These are phyloP conservation scores for Babesia bovis DNA, from an alignment of 169 alveolate genomes.

Conservation along the genomic window DNA sequence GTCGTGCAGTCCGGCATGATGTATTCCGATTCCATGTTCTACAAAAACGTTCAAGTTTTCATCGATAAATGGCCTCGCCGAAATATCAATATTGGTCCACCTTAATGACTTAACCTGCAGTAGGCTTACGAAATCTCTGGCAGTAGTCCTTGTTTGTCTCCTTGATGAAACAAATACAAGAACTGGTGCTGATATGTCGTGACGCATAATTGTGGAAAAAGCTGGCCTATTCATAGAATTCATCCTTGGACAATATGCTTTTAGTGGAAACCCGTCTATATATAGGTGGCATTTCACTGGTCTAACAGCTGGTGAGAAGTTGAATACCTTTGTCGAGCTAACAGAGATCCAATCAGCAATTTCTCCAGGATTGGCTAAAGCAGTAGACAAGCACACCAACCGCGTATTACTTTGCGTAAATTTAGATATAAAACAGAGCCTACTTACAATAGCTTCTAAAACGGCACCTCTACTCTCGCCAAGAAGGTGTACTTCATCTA, in stretches of 20 bases:
- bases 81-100: conserved; percentile 18
- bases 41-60: conserved; percentile 86
- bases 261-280: conserved; percentile 89
- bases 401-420: conserved; percentile 86
- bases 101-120: conserved; percentile 40
- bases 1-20: conserved; percentile 82
- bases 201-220: conserved; percentile 74
- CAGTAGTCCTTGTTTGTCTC: conserved; percentile 98
- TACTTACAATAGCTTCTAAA: conserved; percentile 95
- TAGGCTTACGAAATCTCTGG: conserved; percentile 79
- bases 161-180: conserved; percentile 96
- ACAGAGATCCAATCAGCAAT: conserved; percentile 98
- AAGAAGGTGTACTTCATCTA: conserved; percentile 98
- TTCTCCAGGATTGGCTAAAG: conserved; percentile 97
- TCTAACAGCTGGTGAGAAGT: conserved; percentile 97
- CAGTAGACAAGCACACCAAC: conserved; percentile 95
- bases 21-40: conserved; percentile 91
- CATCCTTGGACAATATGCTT: conserved; percentile 78
- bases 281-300: conserved; percentile 98
- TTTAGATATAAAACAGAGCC: conserved; percentile 93
- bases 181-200: conserved; percentile 91
- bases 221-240: conserved; percentile 75
- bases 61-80: conserved; percentile 72
- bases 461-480: conserved; percentile 98
- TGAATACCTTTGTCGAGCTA: conserved; percentile 91